Base-by-base conservation (phyloP, 306 rosid species). In the Cucurbita argyrosperma region DNA sequence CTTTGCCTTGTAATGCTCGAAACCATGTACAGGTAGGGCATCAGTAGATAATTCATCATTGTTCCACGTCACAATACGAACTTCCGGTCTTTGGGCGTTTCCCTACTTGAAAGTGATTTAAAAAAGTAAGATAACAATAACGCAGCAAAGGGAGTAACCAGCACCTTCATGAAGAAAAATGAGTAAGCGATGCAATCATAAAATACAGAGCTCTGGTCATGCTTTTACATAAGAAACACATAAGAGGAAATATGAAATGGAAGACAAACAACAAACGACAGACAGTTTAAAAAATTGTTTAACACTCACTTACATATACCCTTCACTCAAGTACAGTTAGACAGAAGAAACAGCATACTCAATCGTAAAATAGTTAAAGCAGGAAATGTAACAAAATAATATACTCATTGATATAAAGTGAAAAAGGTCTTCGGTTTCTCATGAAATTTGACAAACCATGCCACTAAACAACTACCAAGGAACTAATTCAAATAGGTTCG, bases 1-100 rank as follows among this genome's bases (percentile, higher is more conserved):
- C 38, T 94, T 91, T 71, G 95, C 97, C 89, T 87, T 91, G 92
- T 88, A 91, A 88, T 91, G 97, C 88, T 94, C 99, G 79, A 91
- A 94, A 19, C 99, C 97, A 72, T 80, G 90, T 72, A 94, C 97
- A 51, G 99, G 99, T 69, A 94, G 79, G 78, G 99, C 96, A 82
- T 94, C 99, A 8, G 96, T 91, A 47, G 99, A 94, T 81, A 87
- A 92, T 63, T 94, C 99, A 66, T 94, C 97, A 84, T 88, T 94
- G 69, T 78, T 94, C 99, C 97, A 87, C 65, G 99, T 78, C 68
- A 94, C 91, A 37, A 94, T 49, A 58, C 94, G 95, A 65, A 94
- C 88, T 89, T 94, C 99, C 60, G 99, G 99, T 84, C 97, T 85
- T 74, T 89, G 96, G 71, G 91, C 99, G 85, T 84, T 89, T 76